Evolutionary conservation across 2,329 filamentous ascomycete genomes (phyloP), one percentile per base, ranked within the genome.

Genomic region (Cladophialophora chaetospira): DNA sequence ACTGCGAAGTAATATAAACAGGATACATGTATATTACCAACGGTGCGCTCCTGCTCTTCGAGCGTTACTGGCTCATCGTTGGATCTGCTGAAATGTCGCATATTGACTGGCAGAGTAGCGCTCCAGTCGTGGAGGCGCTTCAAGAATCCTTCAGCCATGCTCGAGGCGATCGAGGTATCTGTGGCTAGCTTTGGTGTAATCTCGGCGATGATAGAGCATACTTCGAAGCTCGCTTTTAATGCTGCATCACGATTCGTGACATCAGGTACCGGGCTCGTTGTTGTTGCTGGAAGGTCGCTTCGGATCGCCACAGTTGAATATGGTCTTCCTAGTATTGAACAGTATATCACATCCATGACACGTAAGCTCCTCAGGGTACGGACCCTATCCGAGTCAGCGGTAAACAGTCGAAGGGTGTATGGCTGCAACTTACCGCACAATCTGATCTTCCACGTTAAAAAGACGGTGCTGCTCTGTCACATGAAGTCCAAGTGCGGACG

Each of bases 1-100:
- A 84, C 79, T 0, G 81, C 79, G 53, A 84, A 82, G 61, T 85
- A 83, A 62, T 85, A 85, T 0, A 79, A 70, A 55, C 81, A 84
- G 0, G 81, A 79, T 4, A 85, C 75, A 53, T 84, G 81, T 1
- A 82, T 72, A 21, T 76, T 81, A 0, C 76, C 77, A 23, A 82
- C 74, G 2, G 75, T 73, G 0, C 71, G 72, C 15, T 73, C 69
- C 38, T 68, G 67, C 2, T 63, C 64, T 6, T 19, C 13, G 13
- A 54, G 21, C 61, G 63, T 40, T 45, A 65, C 31, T 23, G 63
- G 31, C 25, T 55, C 33, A 60, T 65, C 31, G 57, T 56, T 8
- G 57, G 65, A 13, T 67, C 65, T 33, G 72, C 62, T 23, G 65
- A 70, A 13, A 65, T 64, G 56, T 13, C 60, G 54, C 28, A 64